Conservation (phyloP, 257 asterid species). For the Nicotiana noctiflora region DNA sequence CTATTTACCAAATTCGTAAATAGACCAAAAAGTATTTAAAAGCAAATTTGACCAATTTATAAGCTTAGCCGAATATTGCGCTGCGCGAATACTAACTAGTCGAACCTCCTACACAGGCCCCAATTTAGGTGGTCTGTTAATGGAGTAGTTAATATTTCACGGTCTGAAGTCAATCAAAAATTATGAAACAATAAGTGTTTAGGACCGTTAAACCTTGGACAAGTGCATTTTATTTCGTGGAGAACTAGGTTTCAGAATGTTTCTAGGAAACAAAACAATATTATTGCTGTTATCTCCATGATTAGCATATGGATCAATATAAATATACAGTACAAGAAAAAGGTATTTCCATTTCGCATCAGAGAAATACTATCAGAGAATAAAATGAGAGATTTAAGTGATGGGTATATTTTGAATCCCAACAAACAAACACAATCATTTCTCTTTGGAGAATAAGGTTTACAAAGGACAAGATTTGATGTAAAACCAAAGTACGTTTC, state of each 20-base stretch:
- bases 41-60: too few species aligned
- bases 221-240: too few species aligned
- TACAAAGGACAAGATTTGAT: neutral
- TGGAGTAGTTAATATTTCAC: too few species aligned
- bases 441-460: conserved; percentile 4
- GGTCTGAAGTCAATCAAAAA: too few species aligned
- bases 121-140: too few species aligned
- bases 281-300: neutral
- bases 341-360: neutral
- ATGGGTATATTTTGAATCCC: neutral
- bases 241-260: neutral
- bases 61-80: too few species aligned
- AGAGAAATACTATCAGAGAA: neutral
- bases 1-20: too few species aligned
- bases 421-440: conserved; percentile 10
- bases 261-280: neutral
- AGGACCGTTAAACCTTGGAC: too few species aligned
- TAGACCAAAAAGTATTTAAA: too few species aligned
- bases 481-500: neutral
- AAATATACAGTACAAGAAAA: neutral
- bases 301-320: neutral
- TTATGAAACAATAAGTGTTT: too few species aligned
- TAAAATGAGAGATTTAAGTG: neutral
- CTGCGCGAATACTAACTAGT: too few species aligned
- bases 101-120: too few species aligned